phyloP scores from a whole-genome alignment of 163 green algal species.

The Scenedesmus sp. region DNA sequence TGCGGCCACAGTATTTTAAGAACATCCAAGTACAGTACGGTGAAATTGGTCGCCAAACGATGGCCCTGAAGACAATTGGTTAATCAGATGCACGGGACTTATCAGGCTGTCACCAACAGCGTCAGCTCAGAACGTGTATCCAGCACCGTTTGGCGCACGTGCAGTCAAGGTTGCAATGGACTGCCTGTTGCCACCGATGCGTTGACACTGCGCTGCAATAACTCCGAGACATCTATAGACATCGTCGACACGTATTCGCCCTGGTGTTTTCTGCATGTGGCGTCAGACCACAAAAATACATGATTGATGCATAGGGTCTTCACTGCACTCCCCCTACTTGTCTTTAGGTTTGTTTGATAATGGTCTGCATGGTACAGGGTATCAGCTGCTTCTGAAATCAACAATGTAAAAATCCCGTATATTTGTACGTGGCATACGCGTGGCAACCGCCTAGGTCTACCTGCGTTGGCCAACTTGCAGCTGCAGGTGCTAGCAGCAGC shows the following conservation, averaged over 20 bases:
- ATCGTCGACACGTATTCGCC: background rate
- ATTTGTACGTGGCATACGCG: too few relatives aligned
- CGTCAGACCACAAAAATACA: background rate
- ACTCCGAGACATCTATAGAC: background rate
- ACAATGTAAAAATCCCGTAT: too few relatives aligned
- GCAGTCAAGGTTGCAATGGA: too few relatives aligned
- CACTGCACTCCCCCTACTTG: background rate
- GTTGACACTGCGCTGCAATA: background rate
- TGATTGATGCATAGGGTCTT: too few relatives aligned
- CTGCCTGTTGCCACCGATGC: background rate
- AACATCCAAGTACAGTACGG: too few relatives aligned
- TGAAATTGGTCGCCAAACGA: too few relatives aligned
- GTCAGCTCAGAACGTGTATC: too few relatives aligned
- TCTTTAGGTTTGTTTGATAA: background rate
- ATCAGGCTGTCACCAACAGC: background rate
- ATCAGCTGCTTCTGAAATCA: too few relatives aligned
- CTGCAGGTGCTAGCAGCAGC: slow-evolving; percentile 3
- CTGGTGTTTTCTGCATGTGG: background rate
- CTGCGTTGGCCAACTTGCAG: background rate
- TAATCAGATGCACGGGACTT: background rate
- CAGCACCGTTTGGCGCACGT: too few relatives aligned
- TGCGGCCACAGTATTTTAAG: too few relatives aligned
- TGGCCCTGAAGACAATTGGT: background rate
- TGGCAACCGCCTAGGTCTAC: too few relatives aligned
- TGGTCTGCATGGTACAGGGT: too few relatives aligned